Evolutionary conservation across 305 asterid species (phyloP).

Genomic region (Withania somnifera): DNA sequence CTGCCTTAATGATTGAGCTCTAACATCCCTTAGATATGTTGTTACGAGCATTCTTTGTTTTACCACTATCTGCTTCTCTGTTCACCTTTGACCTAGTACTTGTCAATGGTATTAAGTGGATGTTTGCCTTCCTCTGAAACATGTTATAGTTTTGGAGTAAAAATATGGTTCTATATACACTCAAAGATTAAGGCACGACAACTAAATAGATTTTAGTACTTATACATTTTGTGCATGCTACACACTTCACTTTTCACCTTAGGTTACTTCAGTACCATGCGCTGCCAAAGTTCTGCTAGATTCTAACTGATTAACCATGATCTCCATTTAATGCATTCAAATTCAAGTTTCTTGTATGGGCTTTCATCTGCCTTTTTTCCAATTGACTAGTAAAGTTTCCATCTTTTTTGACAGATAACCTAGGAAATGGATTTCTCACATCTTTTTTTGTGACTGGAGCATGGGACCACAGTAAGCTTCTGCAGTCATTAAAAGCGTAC

Average conservation of each 20-base stretch:
- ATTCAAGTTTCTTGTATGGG: background rate
- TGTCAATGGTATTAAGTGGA: background rate
- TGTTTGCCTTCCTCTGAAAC: background rate
- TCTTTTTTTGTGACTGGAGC: conserved; percentile 81
- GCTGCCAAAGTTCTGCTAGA: background rate
- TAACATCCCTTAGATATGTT: background rate
- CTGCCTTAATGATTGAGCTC: background rate
- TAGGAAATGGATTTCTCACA: conserved; percentile 81
- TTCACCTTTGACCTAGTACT: background rate
- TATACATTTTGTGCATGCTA: background rate
- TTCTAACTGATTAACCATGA: background rate
- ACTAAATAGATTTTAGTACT: background rate
- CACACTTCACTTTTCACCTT: background rate
- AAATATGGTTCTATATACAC: background rate
- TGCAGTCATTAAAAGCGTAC: conserved; percentile 78
- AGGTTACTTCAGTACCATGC: background rate
- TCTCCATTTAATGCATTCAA: background rate
- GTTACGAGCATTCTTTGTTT: background rate
- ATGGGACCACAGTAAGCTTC: conserved; percentile 71
- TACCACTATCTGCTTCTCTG: background rate
- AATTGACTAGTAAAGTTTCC: background rate
- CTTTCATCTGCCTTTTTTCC: background rate
- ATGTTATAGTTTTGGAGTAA: background rate
- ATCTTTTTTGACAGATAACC: conserved; percentile 52
- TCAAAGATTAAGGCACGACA: background rate